phyloP scores from a whole-genome alignment of 805 yeast species.

The Metschnikowia amazonensis region DNA sequence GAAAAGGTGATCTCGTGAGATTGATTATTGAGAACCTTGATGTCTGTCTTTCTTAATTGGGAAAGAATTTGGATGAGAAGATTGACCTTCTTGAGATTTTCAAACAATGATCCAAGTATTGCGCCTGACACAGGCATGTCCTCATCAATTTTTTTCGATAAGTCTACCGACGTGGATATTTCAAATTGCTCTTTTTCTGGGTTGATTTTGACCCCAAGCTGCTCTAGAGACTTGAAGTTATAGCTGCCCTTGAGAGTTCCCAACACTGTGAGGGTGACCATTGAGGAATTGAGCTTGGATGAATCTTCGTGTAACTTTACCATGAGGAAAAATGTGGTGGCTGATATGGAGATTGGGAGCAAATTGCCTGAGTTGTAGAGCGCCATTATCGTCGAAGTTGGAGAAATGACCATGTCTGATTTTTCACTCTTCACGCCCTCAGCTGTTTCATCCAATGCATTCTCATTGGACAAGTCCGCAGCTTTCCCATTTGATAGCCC shows the following conservation, averaged over 20 bases:
- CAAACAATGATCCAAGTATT: conserved; percentile 26
- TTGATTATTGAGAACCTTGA: conserved; percentile 26
- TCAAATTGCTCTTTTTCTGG: conserved; percentile 25
- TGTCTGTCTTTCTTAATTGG: conserved; percentile 28
- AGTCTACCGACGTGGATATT: conserved; percentile 26
- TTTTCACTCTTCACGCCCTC: neutral
- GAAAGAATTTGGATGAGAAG: conserved; percentile 32
- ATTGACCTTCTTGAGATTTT: conserved; percentile 28
- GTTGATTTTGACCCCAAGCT: conserved; percentile 22
- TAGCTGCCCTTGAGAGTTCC: conserved; percentile 19
- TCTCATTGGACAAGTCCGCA: neutral
- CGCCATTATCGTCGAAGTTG: conserved; percentile 14
- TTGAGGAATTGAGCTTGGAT: neutral
- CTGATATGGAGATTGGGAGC: conserved; percentile 32
- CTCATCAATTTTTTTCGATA: conserved; percentile 24
- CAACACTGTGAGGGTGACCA: conserved; percentile 21
- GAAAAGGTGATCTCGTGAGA: conserved; percentile 27
- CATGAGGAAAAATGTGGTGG: conserved; percentile 31
- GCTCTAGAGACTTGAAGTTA: conserved; percentile 17
- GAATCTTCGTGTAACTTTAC: conserved; percentile 21
- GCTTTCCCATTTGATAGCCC: neutral
- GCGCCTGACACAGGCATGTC: conserved; percentile 10
- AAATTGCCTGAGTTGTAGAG: conserved; percentile 23
- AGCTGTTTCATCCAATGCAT: neutral
- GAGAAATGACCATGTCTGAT: neutral